Base-by-base conservation (phyloP, 371 early-diverging fungal genomes). In the Smittium culicis region DNA sequence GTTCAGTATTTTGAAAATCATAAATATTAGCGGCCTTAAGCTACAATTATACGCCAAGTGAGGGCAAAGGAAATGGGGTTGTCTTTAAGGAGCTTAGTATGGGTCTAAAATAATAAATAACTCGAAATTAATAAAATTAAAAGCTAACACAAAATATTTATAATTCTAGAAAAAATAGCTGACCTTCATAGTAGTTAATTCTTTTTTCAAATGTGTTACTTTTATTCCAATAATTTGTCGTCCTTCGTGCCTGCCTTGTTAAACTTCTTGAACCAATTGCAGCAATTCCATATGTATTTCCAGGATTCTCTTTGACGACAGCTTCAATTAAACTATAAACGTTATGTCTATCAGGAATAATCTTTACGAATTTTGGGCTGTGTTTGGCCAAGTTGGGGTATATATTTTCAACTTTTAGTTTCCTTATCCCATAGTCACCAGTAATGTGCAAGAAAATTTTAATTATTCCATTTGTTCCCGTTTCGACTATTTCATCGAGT, bases 101-200 rank as follows among this genome's bases (percentile, higher is more conserved):
- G n/a, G n/a, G n/a, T n/a, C n/a, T n/a, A n/a, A n/a, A n/a, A n/a
- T n/a, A n/a, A n/a, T n/a, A n/a, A n/a, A n/a, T n/a, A n/a, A n/a
- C n/a, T n/a, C n/a, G n/a, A n/a, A n/a, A n/a, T n/a, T n/a, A n/a
- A n/a, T n/a, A n/a, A n/a, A n/a, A n/a, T n/a, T n/a, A n/a, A n/a
- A n/a, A n/a, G n/a, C n/a, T n/a, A n/a, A n/a, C n/a, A n/a, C n/a
- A n/a, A n/a, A n/a, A n/a, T n/a, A n/a, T n/a, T n/a, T n/a, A n/a
- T n/a, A n/a, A n/a, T n/a, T n/a, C n/a, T n/a, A n/a, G n/a, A n/a
- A n/a, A n/a, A n/a, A 45, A 20, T 45, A 11, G 20, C 20, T 11
- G 45, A 57, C 57, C 57, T 57, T 57, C n/a, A 27, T 57, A 57
- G 57, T 57, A 57, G 27, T 57, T 57, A 25, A 57, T 25, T 25